Evolutionary conservation across 768 basidiomycete genomes (phyloP), one percentile per base, ranked within the genome.

Genomic region (Podaxis sp.): DNA sequence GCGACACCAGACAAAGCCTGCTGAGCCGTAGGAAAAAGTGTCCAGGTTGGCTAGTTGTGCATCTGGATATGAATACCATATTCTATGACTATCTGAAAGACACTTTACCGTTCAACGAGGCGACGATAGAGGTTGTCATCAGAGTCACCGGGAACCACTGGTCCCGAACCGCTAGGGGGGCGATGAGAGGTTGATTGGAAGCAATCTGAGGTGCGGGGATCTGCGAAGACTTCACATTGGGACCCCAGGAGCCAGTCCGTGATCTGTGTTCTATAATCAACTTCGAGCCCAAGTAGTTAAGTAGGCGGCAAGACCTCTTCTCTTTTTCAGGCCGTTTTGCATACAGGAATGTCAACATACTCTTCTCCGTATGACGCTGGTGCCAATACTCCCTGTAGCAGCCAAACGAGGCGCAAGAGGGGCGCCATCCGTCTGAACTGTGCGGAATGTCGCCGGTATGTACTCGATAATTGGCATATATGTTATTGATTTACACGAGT

Each of bases 401-500:
- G 78, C 1, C 64, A 76, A 1, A 87, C 85, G 75, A 87, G 86
- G 70, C 80, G 85, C 33, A 78, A 85, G 71, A 87, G 87, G 65
- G 89, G 89, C 30, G 89, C 90, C 2, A 89, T 87, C 4, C 83
- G 90, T 51, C 80, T 92, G 54, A 90, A 88, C 8, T 92, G 90
- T 70, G 90, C 90, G 19, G 90, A 92, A 67, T 92, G 90, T 70
- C 81, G 90, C 71, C 82, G 90, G 90, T 87, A 64, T 54, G 57
- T 53, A 28, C 26, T 49, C 65, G 39, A 58, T 44, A 51, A 59
- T 15, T 57, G 13, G 24, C 38, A 61, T 64, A 17, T 65, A 42
- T 57, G 42, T 13, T 44, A 6, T 8, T 8, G 39, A 4, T 40
- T 12, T 30, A 30, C 28, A 30, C 2, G 17, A 44, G 17, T n/a